These are phyloP conservation scores for Furcasterigmium furcatum DNA, from an alignment of 2,329 filamentous ascomycete genomes.

Conservation along the genomic window DNA sequence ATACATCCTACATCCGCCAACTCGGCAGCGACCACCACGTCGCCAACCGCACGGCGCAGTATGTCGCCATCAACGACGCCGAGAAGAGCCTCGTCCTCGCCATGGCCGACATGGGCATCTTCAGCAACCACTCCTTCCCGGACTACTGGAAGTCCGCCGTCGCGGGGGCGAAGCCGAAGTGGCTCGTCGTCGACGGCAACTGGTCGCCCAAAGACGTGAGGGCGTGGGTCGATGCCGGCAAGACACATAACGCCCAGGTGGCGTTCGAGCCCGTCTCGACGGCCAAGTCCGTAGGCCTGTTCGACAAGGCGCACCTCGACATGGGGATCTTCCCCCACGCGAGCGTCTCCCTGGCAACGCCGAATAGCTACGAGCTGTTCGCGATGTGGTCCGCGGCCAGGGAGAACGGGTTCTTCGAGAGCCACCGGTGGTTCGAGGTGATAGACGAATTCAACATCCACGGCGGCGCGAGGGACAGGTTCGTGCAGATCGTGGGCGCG, in stretches of 20 bases:
- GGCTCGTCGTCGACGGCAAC: slow-evolving; percentile 85
- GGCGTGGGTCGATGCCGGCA: slow-evolving; percentile 63
- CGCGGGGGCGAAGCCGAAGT: slow-evolving; percentile 57
- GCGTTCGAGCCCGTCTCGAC: slow-evolving; percentile 89
- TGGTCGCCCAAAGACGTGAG: slow-evolving; percentile 68
- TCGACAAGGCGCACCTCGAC: slow-evolving; percentile 39
- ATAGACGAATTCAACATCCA: slow-evolving; percentile 78
- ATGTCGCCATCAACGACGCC: slow-evolving; percentile 82
- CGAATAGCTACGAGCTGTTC: slow-evolving; percentile 77
- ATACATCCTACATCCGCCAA: slow-evolving; percentile 58
- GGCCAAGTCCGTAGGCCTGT: slow-evolving; percentile 71
- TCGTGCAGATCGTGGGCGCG: slow-evolving; percentile 63
- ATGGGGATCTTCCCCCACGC: slow-evolving; percentile 56
- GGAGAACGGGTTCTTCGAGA: slow-evolving; percentile 64
- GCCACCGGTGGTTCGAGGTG: slow-evolving; percentile 70
- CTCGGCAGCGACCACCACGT: slow-evolving; percentile 44
- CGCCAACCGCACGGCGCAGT: slow-evolving; percentile 76
- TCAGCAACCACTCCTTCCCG: slow-evolving; percentile 54
- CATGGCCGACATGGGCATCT: slow-evolving; percentile 93
- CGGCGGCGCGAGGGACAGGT: slow-evolving; percentile 66
- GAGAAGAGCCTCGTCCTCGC: slow-evolving; percentile 83
- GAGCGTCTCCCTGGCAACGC: slow-evolving; percentile 72
- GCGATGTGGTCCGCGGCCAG: slow-evolving; percentile 75
- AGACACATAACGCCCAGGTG: slow-evolving; percentile 52
- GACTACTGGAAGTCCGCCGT: slow-evolving; percentile 60